A percentile compares a stretch with the other conserved stretches of the same genome.
phyloP scores from a whole-genome alignment of 129 eudicot species.

The Cynara cardunculus region DNA sequence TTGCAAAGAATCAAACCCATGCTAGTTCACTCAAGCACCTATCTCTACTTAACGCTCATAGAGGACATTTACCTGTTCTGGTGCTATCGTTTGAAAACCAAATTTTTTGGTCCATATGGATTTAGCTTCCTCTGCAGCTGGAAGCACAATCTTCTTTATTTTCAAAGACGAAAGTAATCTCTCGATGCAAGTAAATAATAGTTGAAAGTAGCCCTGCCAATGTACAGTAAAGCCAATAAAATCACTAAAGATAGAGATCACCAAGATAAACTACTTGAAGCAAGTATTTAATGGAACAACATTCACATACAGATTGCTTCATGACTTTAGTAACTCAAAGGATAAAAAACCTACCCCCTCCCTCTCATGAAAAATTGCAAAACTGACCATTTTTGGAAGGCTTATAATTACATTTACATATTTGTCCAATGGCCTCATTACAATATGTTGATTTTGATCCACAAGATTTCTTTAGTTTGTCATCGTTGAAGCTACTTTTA shows the following conservation, averaged over 20 bases:
- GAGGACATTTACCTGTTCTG: conserved; percentile 39
- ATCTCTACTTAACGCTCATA: background rate
- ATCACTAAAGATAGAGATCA: background rate
- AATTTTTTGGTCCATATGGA: conserved; percentile 81
- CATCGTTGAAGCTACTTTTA: background rate
- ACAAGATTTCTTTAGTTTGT: background rate
- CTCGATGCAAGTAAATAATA: conserved; percentile 81
- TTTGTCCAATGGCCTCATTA: background rate
- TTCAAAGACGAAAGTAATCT: conserved; percentile 61
- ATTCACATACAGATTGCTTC: too few species aligned
- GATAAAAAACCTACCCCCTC: background rate
- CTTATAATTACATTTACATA: background rate
- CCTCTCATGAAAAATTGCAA: background rate
- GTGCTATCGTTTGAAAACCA: conserved; percentile 57
- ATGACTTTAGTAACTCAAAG: too few species aligned
- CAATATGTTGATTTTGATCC: background rate
- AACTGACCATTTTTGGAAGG: background rate
- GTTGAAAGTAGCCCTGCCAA: conserved; percentile 81
- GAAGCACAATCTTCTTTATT: conserved; percentile 73
- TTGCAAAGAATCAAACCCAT: background rate
- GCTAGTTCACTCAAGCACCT: background rate
- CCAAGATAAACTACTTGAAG: background rate
- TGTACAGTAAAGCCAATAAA: background rate
- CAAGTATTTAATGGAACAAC: too few species aligned
- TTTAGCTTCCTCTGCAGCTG: conserved; percentile 87